Evolutionary conservation across 2,329 filamentous ascomycete species (phyloP), one percentile per base, ranked within the genome.

Genomic region (Rhytidhysteron rufulum): DNA sequence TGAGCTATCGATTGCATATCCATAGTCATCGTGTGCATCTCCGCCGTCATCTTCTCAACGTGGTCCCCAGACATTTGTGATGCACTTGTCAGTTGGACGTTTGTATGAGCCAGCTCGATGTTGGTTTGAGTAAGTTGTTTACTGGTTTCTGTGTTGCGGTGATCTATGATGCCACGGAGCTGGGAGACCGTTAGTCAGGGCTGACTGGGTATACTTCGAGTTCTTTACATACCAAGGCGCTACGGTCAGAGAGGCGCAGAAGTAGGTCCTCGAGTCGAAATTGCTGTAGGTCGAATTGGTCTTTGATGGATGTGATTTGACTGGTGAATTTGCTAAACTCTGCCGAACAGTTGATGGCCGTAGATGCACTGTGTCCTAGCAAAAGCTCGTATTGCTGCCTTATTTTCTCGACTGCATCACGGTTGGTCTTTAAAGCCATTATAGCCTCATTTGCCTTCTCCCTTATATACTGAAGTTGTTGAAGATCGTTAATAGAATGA

Each of bases 371-470:
- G n/a, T n/a, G n/a, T n/a, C n/a, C n/a, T n/a, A n/a, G n/a, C n/a
- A n/a, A n/a, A n/a, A n/a, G n/a, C n/a, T n/a, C n/a, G n/a, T 58
- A 56, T 15, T 51, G 43, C 20, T 50, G 15, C 16, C 37, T 42
- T 18, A 57, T 18, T 13, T 53, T 34, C 44, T 33, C 36, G 3
- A 70, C 40, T 6, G 68, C 51, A 7, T 57, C 49, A 2, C 50
- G 43, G 38, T 70, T 68, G 2, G 54, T 34, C 19, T 53, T 53
- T 0, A 71, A 39, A 0, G 63, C 47, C 0, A 63, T 47, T 1
- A 58, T 35, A 0, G 54, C 49, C 35, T 69, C 64, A 22, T 67
- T 66, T 4, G 53, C 49, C 32, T 63, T 62, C n/a, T 68, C 65
- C 40, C 68, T 63, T 4, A 65, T 41, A 24, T 43, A 50, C 21